Base-by-base conservation (phyloP, 2,329 filamentous ascomycete genomes). In the Penicillium oxalicum region DNA sequence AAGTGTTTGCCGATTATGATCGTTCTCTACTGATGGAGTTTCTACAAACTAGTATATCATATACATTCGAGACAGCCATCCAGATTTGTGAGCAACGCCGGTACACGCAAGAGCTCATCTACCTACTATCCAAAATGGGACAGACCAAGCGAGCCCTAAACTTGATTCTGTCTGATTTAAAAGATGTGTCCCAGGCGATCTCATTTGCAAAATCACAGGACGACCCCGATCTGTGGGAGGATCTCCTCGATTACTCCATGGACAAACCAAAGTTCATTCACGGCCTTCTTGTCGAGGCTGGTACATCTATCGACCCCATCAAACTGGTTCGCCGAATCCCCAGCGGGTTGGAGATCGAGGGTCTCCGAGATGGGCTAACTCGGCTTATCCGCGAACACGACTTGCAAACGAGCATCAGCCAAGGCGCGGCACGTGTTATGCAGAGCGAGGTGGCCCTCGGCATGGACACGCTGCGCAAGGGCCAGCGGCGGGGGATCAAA, bases 331-430 rank as follows among this genome's bases (percentile, higher is more conserved):
- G 87, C 11, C 82, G 91, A 4, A 98, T 98, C 27, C 93, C 93
- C 0, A 89, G 94, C 62, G 91, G 93, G 0, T 77, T 98, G 0
- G 89, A 96, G 64, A 94, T 98, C 9, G 86, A 93, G 59, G 93
- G 93, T 0, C 75, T 98, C 5, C 79, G 90, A 50, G 88, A 95
- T 54, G 93, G 91, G 0, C 78, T 98, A 3, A 86, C 86, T 39
- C 86, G 91, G 49, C 90, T 98, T 75, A 87, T 98, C 65, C 86
- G 91, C 59, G 93, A 98, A 69, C 91, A 96, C 64, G 93, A 97
- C 64, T 87, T 98, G 39, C 93, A 97, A 70, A 83, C 88, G 64
- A 93, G 87, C 59, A 96, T 98, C 64, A 91, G 87, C 55, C 84
- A 86, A 38, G 93, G 93, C 1, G 93, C 94, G 3, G 91, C 93